phyloP scores from a whole-genome alignment of 176 grass and related monocot species.

The Triticum urartu region DNA sequence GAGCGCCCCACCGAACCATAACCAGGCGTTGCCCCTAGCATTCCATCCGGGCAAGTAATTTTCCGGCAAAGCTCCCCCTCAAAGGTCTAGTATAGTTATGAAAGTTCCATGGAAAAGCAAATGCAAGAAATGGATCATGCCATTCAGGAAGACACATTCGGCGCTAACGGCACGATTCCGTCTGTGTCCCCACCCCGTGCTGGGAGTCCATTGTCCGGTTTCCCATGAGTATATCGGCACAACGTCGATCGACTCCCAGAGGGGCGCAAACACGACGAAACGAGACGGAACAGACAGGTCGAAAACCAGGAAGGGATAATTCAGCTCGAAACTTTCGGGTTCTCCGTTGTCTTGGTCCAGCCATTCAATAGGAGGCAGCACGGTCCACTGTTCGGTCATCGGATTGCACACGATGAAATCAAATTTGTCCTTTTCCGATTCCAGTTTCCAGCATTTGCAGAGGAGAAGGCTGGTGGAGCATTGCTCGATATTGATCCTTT shows the following conservation, averaged over 20 bases:
- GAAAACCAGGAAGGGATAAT: neutral
- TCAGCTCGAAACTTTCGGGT: fast-evolving
- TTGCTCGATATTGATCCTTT: neutral
- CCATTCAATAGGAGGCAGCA: neutral
- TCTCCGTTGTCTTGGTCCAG: neutral
- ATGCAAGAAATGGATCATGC: neutral
- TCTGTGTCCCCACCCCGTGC: neutral
- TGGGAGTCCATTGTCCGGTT: neutral
- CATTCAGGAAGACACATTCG: neutral
- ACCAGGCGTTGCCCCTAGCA: neutral
- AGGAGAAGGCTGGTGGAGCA: neutral
- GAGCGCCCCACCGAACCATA: neutral
- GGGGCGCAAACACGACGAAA: neutral
- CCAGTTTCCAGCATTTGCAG: neutral
- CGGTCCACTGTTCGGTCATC: neutral
- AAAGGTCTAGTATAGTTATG: neutral
- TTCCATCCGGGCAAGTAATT: neutral
- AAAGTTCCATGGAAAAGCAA: neutral
- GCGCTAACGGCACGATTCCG: neutral
- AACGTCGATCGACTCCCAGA: fast-evolving
- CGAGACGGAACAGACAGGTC: neutral
- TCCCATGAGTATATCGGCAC: neutral
- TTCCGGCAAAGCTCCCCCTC: neutral
- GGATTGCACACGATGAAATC: neutral
- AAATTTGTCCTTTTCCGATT: too few relatives aligned